Base-by-base conservation (phyloP, 495 filamentous ascomycete species). In the Annulohypoxylon moriforme region DNA sequence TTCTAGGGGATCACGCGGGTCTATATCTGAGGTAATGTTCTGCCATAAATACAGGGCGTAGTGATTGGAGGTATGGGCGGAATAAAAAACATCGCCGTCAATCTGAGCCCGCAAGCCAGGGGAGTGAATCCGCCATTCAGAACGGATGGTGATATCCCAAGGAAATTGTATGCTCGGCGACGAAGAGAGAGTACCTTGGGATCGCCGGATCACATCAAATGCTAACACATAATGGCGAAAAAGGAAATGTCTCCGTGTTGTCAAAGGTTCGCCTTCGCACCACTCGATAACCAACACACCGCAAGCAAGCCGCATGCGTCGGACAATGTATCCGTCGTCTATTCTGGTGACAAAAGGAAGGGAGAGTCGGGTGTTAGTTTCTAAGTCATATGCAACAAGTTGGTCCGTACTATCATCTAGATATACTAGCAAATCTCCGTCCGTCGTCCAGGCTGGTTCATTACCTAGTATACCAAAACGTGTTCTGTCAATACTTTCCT, bases 1-100 rank as follows among this genome's bases (percentile, higher is more conserved):
- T 71, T 92, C 90, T 29, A 88, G 85, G 1, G 88, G 88, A 14
- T 87, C 84, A 69, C 27, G 27, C 27, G 27, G 27, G 27, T n/a
- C n/a, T n/a, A n/a, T n/a, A n/a, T n/a, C n/a, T n/a, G n/a, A n/a
- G n/a, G n/a, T n/a, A n/a, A n/a, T n/a, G n/a, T n/a, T n/a, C n/a
- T n/a, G n/a, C n/a, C 89, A 91, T 22, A 88, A 81, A 74, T 92
- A 92, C 2, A 91, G 81, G 29, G 85, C 88, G 73, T 91, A 92
- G 65, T 92, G 87, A 0, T 83, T 87, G 10, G 85, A 67, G 33
- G 79, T 91, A 72, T 92, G 90, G 1, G 85, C 75, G 0, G 89
- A 90, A 78, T n/a, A n/a, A 87, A 90, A 81, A 91, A 91, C 4
- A 46, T 81, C 76, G 18, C 83, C 81, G 73, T 86, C 88, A 8